Base-by-base conservation (phyloP, 306 rosid genomes). In the Quercus berberidifolia region DNA sequence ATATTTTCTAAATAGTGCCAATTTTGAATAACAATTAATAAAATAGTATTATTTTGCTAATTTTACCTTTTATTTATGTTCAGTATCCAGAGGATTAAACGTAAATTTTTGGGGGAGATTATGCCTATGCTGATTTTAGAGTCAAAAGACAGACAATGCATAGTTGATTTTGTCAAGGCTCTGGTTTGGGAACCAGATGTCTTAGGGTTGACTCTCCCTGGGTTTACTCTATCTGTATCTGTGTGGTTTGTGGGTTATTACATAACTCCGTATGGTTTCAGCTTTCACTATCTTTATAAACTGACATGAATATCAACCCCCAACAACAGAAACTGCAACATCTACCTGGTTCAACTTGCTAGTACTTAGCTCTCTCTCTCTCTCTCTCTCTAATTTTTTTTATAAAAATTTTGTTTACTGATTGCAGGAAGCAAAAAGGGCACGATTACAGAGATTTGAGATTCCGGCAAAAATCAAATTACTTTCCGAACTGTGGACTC, bases 381-480 rank as follows among this genome's bases (percentile, higher is more conserved):
- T 31, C 41, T 35, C 41, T 35, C 41, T 6, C 43, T 35, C 8
- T 38, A 7, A 7, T 52, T 77, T 35, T 54, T 26, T 51, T 21
- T 75, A 23, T 55, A 51, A 38, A 26, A 26, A 26, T 38, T 38
- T 38, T 54, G 76, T 55, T 71, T 55, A 62, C 41, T 55, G 25
- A 59, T 79, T 60, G 75, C 90, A 96, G 99, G 97, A 85, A 86
- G 99, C 94, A 80, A 90, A 91, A 91, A 91, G 85, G 81, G 89
- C 84, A 6, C 88, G 93, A 68, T 78, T 96, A 77, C 89, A 96
- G 79, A 96, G 88, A 71, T 96, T 93, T 83, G 97, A 93, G 90
- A 90, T 87, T 80, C 99, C 97, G 69, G 92, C 89, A 55, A 93
- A 93, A 86, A 78, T 93, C 80, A 90, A 77, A 79, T 80, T 93